Conservation (phyloP, 768 basidiomycete genomes). For the Suillus tomentosus region DNA sequence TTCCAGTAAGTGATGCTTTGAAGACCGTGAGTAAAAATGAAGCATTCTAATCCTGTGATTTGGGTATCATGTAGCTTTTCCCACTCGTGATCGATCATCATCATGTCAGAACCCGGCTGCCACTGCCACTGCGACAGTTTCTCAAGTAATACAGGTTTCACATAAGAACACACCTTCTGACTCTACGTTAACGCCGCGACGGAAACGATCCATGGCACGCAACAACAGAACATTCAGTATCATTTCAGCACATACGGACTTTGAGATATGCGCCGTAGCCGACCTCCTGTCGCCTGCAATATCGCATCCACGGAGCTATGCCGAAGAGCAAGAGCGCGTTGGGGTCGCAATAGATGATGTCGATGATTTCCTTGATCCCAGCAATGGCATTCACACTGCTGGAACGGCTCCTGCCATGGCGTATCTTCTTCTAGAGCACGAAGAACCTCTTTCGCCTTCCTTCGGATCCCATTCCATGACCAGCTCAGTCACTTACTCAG, state of each 20-base stretch:
- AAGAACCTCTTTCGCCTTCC: slow-evolving; percentile 33
- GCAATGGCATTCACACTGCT: slow-evolving; percentile 14
- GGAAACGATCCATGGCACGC: slow-evolving; percentile 24
- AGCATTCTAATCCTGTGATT: slow-evolving; percentile 28
- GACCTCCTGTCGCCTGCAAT: slow-evolving; percentile 45
- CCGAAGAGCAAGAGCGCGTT: slow-evolving; percentile 28
- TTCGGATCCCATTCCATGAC: slow-evolving; percentile 21
- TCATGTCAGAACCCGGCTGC: slow-evolving; percentile 19
- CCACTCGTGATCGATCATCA: slow-evolving; percentile 20
- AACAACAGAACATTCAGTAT: slow-evolving; percentile 40
- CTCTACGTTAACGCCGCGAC: slow-evolving; percentile 27
- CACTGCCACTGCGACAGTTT: slow-evolving; percentile 13
- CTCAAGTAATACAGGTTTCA: slow-evolving; percentile 20
- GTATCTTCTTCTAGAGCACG: slow-evolving; percentile 33
- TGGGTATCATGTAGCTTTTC: slow-evolving; percentile 23
- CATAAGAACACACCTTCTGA: slow-evolving; percentile 29
- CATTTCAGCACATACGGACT: slow-evolving; percentile 50
- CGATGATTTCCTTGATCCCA: slow-evolving; percentile 33
- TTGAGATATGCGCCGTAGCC: slow-evolving; percentile 52
- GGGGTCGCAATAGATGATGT: slow-evolving; percentile 30
- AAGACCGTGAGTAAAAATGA: slow-evolving; percentile 23
- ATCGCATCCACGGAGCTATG: slow-evolving; percentile 23
- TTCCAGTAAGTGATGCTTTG: slow-evolving; percentile 30
- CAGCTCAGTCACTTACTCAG: slow-evolving; percentile 27
- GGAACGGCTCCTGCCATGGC: slow-evolving; percentile 18